Percentiles rank a stretch among this genome's conserved stretches.
Evolutionary conservation across 208 protist genomes (phyloP).

Genomic region (Leishmania aethiopica): DNA sequence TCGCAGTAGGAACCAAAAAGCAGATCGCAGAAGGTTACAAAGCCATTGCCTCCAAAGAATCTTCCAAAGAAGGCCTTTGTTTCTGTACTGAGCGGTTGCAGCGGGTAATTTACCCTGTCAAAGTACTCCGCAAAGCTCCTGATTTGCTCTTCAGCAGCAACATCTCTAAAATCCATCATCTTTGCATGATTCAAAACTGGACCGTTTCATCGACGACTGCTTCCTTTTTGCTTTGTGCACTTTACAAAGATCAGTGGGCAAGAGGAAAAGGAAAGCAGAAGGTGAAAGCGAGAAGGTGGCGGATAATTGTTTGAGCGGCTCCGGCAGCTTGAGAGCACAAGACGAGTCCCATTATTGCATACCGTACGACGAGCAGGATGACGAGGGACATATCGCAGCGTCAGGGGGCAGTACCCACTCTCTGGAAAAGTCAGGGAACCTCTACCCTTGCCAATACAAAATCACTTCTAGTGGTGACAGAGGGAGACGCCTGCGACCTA

Average conservation of each 20-base stretch:
- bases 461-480: neutral
- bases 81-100: constrained; percentile 48
- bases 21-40: constrained; percentile 69
- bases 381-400: too few relatives aligned
- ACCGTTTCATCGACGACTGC: neutral
- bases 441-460: neutral
- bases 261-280: neutral
- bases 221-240: neutral
- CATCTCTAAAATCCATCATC: constrained; percentile 30
- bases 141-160: constrained; percentile 29
- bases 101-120: constrained; percentile 44
- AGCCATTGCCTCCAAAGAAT: constrained; percentile 65
- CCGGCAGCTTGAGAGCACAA: neutral
- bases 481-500: too few relatives aligned
- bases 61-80: constrained; percentile 62
- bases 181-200: neutral
- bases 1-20: constrained; percentile 58
- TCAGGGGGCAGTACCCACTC: too few relatives aligned
- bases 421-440: neutral
- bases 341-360: neutral
- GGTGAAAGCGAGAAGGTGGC: neutral
- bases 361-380: too few relatives aligned
- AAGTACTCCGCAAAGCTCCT: constrained; percentile 29
- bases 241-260: neutral
- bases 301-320: constrained; percentile 3